Evolutionary conservation across 108 stramenopile species (phyloP), one percentile per base, ranked within the genome.

Genomic region (Schizochytrium sp.): DNA sequence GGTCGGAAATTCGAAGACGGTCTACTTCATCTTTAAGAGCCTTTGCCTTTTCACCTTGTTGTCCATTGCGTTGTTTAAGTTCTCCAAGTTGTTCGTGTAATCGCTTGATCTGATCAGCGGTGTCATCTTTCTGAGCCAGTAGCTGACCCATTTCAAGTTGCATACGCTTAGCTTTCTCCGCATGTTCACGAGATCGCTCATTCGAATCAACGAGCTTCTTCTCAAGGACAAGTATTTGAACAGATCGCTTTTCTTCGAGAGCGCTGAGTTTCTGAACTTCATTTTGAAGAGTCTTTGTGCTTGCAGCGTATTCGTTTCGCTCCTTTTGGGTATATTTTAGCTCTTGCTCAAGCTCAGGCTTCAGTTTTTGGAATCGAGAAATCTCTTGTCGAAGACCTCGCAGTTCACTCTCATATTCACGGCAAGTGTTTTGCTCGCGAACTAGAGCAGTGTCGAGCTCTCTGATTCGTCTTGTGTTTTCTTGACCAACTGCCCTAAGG

Each of bases 231-330:
- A 69, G 64, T 8, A 69, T 69, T 15, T 69, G 64, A 8, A 69
- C 64, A 44, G 64, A 69, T 3, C 64, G 64, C 64, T 69, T 38
- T 44, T 69, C 64, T 44, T 69, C 64, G 64, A 69, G 64, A 8
- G 64, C 64, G 15, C 64, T 69, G 64, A 69, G 64, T 44, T 69
- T 69, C 42, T 69, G 8, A 15, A 69, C 64, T 44, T 69, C 64
- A 15, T 69, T 15, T 44, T 69, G 64, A 7, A 69, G 64, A 15
- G 3, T 1, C 64, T 69, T 69, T 38, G 64, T 38, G 64, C 28
- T 69, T 2, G 8, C 64, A 8, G 12, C 64, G 44, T 69, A 69
- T 38, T 69, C 64, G 3, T 7, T 69, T 38, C 64, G 28, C 64
- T 69, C 64, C 44, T 69, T 38, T 44, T 69, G 40, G 15, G 64